Conservation (phyloP, 2,329 filamentous ascomycete species). For the Stagonosporopsis cucurbitacearum region DNA sequence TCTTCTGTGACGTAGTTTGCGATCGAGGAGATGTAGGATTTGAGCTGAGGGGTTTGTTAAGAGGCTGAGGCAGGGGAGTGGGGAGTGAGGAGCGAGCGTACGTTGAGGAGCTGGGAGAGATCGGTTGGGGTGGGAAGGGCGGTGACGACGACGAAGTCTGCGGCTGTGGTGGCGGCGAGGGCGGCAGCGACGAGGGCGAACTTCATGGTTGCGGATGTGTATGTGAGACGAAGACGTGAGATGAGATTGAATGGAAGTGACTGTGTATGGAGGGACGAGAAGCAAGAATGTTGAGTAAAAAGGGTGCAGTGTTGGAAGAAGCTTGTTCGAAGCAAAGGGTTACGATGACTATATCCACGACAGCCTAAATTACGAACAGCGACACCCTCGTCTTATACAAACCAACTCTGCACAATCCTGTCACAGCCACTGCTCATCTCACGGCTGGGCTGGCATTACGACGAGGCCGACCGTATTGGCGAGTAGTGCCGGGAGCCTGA, state of each 20-base stretch:
- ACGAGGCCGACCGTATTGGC: conserved; percentile 5
- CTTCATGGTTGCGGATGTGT: conserved; percentile 24
- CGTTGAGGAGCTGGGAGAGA: conserved; percentile 25
- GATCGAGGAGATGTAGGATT: conserved; percentile 25
- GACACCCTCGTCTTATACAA: conserved; percentile 11
- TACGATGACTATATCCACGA: background rate
- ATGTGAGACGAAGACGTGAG: background rate
- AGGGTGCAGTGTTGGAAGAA: background rate
- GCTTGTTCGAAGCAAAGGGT: conserved; percentile 3
- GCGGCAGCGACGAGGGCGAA: conserved; percentile 26
- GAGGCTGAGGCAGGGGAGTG: background rate
- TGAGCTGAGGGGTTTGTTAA: conserved; percentile 12
- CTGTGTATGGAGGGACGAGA: background rate
- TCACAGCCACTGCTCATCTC: conserved; percentile 17
- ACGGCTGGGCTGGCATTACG: conserved; percentile 3
- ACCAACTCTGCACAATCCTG: conserved; percentile 7
- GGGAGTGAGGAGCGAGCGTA: conserved; percentile 6
- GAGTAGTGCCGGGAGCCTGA: conserved; percentile 7
- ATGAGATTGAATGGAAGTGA: background rate
- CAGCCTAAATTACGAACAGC: conserved; percentile 2
- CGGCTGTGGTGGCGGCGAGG: conserved; percentile 23
- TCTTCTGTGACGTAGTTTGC: conserved; percentile 20
- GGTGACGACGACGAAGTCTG: conserved; percentile 33
- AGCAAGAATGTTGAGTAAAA: background rate
- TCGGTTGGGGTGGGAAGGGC: conserved; percentile 22